Evolutionary conservation across 345 rosid species (phyloP).

Genomic region (Durio zibethinus): DNA sequence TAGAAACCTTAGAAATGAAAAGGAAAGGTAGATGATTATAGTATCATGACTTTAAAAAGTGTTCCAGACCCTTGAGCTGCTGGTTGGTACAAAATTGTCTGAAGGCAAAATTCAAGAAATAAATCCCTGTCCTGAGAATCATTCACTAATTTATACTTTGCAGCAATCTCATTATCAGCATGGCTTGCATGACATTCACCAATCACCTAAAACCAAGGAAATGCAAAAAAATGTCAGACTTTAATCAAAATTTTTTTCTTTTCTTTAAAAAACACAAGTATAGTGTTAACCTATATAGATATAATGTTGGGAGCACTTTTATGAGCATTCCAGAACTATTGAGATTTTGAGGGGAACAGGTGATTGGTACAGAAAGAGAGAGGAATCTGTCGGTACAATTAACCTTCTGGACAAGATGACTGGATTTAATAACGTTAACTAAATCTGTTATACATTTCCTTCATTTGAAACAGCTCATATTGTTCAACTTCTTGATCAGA

Average conservation of each 20-base stretch:
- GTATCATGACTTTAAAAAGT: conserved; percentile 7
- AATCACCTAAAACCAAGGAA: conserved; percentile 56
- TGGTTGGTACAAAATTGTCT: conserved; percentile 64
- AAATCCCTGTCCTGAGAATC: conserved; percentile 55
- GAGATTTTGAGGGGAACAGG: neutral
- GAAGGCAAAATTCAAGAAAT: conserved; percentile 83
- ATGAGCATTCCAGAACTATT: neutral
- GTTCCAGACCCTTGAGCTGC: conserved; percentile 64
- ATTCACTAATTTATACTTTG: conserved; percentile 53
- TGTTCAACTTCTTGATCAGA: neutral
- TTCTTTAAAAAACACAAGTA: neutral
- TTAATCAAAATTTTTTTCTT: neutral
- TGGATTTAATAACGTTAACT: neutral
- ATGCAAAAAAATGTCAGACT: conserved; percentile 10
- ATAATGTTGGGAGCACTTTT: neutral
- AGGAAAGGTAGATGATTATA: conserved; percentile 9
- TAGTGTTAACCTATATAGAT: neutral
- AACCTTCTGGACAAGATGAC: neutral
- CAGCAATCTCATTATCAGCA: conserved; percentile 60
- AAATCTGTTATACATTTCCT: neutral
- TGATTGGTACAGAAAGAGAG: neutral
- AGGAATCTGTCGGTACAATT: neutral
- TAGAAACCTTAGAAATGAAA: conserved; percentile 20
- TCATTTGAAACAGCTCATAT: neutral
- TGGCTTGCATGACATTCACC: conserved; percentile 81